These are phyloP conservation scores for Wallacemonas sp. DNA, from an alignment of 208 protist genomes.

Conservation along the genomic window DNA sequence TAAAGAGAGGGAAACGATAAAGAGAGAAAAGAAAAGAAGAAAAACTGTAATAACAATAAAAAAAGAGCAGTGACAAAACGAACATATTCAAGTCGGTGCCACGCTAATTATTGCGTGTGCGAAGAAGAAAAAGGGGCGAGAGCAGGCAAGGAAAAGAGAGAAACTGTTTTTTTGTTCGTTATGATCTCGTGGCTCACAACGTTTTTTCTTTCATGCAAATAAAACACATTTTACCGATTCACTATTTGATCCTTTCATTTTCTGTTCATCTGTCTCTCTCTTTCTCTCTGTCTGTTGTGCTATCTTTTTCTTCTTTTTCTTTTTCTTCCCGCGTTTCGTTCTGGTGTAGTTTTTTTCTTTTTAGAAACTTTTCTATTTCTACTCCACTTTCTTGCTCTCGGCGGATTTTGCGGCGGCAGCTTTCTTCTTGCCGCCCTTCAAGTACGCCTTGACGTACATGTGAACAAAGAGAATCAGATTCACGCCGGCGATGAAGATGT, in stretches of 20 bases:
- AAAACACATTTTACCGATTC: too few species aligned
- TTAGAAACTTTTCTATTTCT: background rate
- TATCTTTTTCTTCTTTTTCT: background rate
- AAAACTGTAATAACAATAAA: slow-evolving; percentile 6
- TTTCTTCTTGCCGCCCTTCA: slow-evolving; percentile 44
- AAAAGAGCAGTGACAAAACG: background rate
- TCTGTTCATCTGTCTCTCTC: too few species aligned
- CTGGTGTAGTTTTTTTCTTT: slow-evolving; percentile 10
- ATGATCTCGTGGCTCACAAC: background rate
- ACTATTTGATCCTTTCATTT: too few species aligned
- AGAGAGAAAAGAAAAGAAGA: slow-evolving; percentile 8
- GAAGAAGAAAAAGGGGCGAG: background rate
- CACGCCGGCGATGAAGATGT: slow-evolving; percentile 88
- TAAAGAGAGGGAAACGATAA: too few species aligned
- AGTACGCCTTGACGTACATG: slow-evolving; percentile 86
- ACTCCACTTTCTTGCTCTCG: background rate
- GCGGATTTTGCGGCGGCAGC: slow-evolving; percentile 13
- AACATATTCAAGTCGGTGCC: too few species aligned
- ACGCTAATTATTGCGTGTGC: background rate
- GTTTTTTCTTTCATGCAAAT: too few species aligned
- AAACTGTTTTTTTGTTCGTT: background rate
- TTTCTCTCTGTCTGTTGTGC: too few species aligned
- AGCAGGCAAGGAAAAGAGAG: background rate
- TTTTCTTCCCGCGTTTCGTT: too few species aligned
- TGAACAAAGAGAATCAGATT: slow-evolving; percentile 91